phyloP scores from a whole-genome alignment of 2,329 filamentous ascomycete species.

The Talaromyces marneffei region DNA sequence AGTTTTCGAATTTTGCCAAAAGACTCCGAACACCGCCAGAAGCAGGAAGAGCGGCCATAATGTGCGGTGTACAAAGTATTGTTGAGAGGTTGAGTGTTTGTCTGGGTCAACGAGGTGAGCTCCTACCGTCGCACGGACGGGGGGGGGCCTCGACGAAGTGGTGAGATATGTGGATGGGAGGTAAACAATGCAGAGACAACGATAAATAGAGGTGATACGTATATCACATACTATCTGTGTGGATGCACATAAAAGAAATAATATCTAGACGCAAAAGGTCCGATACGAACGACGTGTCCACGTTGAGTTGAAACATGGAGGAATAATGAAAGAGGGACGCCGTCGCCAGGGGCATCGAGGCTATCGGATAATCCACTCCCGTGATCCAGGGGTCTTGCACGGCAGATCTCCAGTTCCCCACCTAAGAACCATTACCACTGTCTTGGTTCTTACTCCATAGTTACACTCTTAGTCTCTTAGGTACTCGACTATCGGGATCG shows the following conservation, averaged over 20 bases:
- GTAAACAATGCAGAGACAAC: background rate
- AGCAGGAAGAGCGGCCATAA: slow-evolving; percentile 17
- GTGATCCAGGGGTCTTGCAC: slow-evolving; percentile 7
- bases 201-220: background rate
- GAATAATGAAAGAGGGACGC: background rate
- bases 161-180: background rate
- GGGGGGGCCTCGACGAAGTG: background rate
- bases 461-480: background rate
- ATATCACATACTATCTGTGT: background rate
- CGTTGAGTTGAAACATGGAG: background rate
- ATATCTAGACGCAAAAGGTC: background rate
- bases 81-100: background rate
- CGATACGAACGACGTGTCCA: slow-evolving; percentile 10
- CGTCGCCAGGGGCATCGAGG: background rate
- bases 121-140: slow-evolving; percentile 14
- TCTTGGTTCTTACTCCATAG: slow-evolving; percentile 3
- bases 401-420: slow-evolving; percentile 8
- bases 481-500: too few species aligned
- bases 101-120: background rate
- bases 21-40: slow-evolving; percentile 65
- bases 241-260: background rate
- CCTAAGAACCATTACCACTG: background rate
- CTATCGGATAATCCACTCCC: background rate
- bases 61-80: background rate
- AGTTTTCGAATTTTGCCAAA: slow-evolving; percentile 74